Base-by-base conservation (phyloP, 176 grass and related monocot genomes). In the Tuctoria greenei region DNA sequence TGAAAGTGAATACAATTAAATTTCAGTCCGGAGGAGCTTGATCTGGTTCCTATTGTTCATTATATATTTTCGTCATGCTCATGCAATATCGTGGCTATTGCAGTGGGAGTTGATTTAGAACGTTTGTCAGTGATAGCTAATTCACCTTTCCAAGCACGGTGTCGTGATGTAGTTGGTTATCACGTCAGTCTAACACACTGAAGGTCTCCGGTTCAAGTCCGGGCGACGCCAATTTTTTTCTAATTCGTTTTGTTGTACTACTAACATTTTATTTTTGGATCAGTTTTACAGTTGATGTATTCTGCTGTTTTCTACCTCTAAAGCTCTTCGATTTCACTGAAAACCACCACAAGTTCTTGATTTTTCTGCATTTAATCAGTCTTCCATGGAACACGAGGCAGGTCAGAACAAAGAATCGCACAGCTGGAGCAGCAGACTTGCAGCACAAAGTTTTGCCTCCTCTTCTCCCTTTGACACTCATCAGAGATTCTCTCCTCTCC, bases 81-180 rank as follows among this genome's bases (percentile, higher is more conserved):
- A 50, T 50, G 46, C 46, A 50, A 47, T 47, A 4, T 4, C 45
- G 14, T 47, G 14, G 4, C 45, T 4, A 16, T 16, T 18, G 15
- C 4, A 50, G 4, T 50, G 15, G 18, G 16, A 50, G 16, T 4
- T 50, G 44, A 46, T 46, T 13, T 0, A 3, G 44, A 4, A 43
- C 12, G 3, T 2, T 15, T 2, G 40, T 10, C 8, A 42, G 8
- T 42, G 10, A 10, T 10, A 17, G 46, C 46, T 50, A 50, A 50
- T 50, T 50, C 18, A 11, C 1, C 4, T 5, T 17, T 50, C 14
- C 5, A 17, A 20, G 0, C 17, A 51, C 7, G 90, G 90, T 93
- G 85, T 97, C 85, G 90, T 97, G 93, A 88, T 97, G 88, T 97
- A 97, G 88, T 97, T 97, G 91, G 94, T 97, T 89, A 93, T 97